Evolutionary conservation across 2,329 filamentous ascomycete species (phyloP).

Genomic region (Sclerotinia trifoliorum): DNA sequence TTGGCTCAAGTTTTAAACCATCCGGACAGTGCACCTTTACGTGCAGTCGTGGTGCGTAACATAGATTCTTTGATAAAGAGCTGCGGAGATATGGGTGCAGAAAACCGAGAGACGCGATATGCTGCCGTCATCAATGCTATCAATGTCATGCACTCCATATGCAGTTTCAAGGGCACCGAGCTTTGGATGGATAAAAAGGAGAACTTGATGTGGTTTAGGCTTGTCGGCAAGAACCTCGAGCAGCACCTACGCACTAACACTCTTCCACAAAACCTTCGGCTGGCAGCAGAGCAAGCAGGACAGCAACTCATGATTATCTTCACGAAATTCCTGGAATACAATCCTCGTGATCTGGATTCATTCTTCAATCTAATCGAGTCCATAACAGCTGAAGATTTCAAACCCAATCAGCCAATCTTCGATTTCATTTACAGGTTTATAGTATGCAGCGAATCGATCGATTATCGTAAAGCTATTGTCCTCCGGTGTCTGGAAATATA

Average conservation of each 20-base stretch:
- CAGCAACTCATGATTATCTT: slow-evolving; percentile 86
- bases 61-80: slow-evolving; percentile 69
- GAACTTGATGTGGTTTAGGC: slow-evolving; percentile 58
- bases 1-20: slow-evolving; percentile 83
- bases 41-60: slow-evolving; percentile 72
- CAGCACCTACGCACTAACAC: slow-evolving; percentile 67
- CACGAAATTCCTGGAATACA: slow-evolving; percentile 73
- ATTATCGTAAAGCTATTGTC: slow-evolving; percentile 80
- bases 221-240: slow-evolving; percentile 76
- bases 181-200: slow-evolving; percentile 71
- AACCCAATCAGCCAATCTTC: slow-evolving; percentile 70
- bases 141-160: slow-evolving; percentile 78
- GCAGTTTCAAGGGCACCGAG: slow-evolving; percentile 59
- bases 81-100: slow-evolving; percentile 61
- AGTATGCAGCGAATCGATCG: slow-evolving; percentile 78
- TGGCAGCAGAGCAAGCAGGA: slow-evolving; percentile 84
- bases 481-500: slow-evolving; percentile 87
- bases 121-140: slow-evolving; percentile 81
- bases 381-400: slow-evolving; percentile 79
- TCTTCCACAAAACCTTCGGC: slow-evolving; percentile 68
- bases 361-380: slow-evolving; percentile 82
- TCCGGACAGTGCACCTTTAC: slow-evolving; percentile 68
- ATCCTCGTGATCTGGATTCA: slow-evolving; percentile 74
- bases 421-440: slow-evolving; percentile 82
- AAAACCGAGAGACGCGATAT: slow-evolving; percentile 67